Base-by-base conservation (phyloP, 495 filamentous ascomycete genomes). In the Viridothelium virens region DNA sequence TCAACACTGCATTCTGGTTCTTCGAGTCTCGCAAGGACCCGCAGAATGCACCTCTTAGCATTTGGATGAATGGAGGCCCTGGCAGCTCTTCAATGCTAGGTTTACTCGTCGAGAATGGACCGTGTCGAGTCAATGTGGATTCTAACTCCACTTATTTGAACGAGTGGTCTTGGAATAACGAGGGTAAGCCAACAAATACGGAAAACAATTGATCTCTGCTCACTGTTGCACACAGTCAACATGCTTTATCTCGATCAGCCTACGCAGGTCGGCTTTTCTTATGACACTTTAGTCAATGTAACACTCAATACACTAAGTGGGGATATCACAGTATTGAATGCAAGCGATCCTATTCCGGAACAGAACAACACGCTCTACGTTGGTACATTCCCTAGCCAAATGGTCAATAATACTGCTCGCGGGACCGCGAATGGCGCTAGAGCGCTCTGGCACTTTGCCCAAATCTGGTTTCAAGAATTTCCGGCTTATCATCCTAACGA, bases 1-100 rank as follows among this genome's bases (percentile, higher is more conserved):
- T 87, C 63, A 89, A 90, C 72, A 88, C 82, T n/a, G 90, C 89
- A 70, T 90, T 90, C 75, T 90, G 87, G 88, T 91, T 89, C 70
- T 83, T 91, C 66, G 87, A 85, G 68, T 84, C 86, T 0, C 78
- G 86, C 37, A 79, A 85, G 38, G 81, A 84, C 61, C 81, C 85
- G 0, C 69, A 78, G 61, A 83, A 84, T 44, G 81, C 83, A 2
- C 83, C 84, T 34, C 75, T 89, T 37, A 85, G 85, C 53, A 59
- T 59, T 59, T 59, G 53, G 53, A 7, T 59, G 7, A 59, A n/a
- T 14, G 68, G 68, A 9, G 71, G 73, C 1, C 73, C 73, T 0
- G 73, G 73, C 34, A 61, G 41, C 31, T 61, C 61, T 31, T 69
- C 68, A 4, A 64, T 72, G 64, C 38, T 69, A 7, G 73, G 73